These are phyloP conservation scores for Piper betle DNA, from an alignment of 164 flowering plant species.

Conservation along the genomic window DNA sequence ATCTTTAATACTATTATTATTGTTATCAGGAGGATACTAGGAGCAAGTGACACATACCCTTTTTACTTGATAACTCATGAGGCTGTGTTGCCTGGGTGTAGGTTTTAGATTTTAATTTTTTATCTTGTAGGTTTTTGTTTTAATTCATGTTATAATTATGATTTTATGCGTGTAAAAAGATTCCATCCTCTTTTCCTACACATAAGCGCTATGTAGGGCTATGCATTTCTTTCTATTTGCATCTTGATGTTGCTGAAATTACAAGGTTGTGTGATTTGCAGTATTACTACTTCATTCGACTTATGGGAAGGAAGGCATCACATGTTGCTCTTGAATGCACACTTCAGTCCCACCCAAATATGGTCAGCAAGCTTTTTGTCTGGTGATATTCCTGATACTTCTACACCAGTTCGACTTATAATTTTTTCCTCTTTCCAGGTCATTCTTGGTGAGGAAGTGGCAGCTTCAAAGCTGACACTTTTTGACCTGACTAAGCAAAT, in stretches of 20 bases:
- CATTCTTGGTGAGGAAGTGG: slow-evolving; percentile 96
- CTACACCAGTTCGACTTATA: not conserved
- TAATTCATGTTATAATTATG: too few relatives aligned
- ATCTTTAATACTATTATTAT: too few relatives aligned
- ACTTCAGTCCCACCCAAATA: slow-evolving; percentile 95
- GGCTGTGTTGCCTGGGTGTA: too few relatives aligned
- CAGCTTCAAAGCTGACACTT: slow-evolving; percentile 91
- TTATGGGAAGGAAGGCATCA: slow-evolving; percentile 95
- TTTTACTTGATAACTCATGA: too few relatives aligned
- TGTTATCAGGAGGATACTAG: too few relatives aligned
- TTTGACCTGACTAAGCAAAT: slow-evolving; percentile 87
- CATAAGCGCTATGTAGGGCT: too few relatives aligned
- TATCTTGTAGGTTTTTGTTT: too few relatives aligned
- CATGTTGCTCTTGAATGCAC: slow-evolving; percentile 98
- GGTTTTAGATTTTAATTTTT: too few relatives aligned
- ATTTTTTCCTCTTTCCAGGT: slow-evolving; percentile 33
- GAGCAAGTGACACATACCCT: too few relatives aligned
- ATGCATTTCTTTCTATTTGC: not conserved
- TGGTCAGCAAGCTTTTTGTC: slow-evolving; percentile 35
- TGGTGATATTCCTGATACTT: not conserved
- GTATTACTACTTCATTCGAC: slow-evolving; percentile 94
- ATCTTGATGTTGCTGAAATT: not conserved
- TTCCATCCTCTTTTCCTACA: too few relatives aligned
- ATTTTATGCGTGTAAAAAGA: too few relatives aligned
- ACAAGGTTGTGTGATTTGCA: slow-evolving; percentile 17